Evolutionary conservation across 495 filamentous ascomycete genomes (phyloP), one percentile per base, ranked within the genome.

Genomic region (Hypomontagnella monticulosa): DNA sequence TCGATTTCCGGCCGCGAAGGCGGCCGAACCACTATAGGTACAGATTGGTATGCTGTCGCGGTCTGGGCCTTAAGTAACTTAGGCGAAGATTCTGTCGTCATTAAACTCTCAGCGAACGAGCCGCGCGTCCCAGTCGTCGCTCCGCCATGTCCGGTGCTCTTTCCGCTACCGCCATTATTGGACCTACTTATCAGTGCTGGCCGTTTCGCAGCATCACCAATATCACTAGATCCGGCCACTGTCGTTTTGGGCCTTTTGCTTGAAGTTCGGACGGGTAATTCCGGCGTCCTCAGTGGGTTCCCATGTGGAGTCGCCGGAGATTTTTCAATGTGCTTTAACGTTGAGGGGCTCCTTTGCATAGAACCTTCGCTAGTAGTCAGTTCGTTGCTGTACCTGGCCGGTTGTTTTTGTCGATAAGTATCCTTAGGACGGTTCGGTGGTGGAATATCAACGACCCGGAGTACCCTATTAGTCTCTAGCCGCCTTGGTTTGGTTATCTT

Each of bases 21-120:
- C 2, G 61, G 55, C 4, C 58, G 64, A 14, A 73, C 68, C 4
- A 73, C 62, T 16, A 73, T 69, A 4, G 71, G 71, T 4, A 71
- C 68, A 2, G 67, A 63, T 37, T 71, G 65, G 27, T 54, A 61
- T 0, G 63, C 71, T n/a, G 51, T 70, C 9, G 69, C 71, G 14
- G 69, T 70, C 46, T 71, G 51, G 16, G 71, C 71, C 42, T 69
- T 63, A 4, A 67, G 47, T 3, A 74, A 0, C 40, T 62, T 53
- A 0, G 71, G 71, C 0, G 69, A 72, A 0, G 62, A 74, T 14
- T 48, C 59, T 8, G 71, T 69, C 0, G 69, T 74, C 14, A 54
- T 34, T 18, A 74, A 32, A 48, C 71, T 74, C 47, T 71, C 71
- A 3, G 71, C 57, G 19, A 71, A 67, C 4, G 71, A 74, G 10